Base-by-base conservation (phyloP, 768 basidiomycete genomes). In the Kwoniella mangroviensis region DNA sequence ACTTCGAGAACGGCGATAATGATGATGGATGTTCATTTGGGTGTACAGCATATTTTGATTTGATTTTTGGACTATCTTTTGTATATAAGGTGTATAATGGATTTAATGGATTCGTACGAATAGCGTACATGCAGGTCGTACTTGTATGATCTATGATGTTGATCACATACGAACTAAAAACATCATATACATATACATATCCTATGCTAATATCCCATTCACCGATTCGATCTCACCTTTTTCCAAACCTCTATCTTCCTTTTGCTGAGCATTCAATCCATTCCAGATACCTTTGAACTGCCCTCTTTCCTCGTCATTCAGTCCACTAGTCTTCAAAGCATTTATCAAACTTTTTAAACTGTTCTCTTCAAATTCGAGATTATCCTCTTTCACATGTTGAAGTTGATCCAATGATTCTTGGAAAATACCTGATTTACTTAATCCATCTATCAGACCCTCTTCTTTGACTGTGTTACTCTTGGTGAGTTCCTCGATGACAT, bases 1-100 rank as follows among this genome's bases (percentile, higher is more conserved):
- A 73, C 87, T 96, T 54, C 85, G 89, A 66, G 94, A 96, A 84
- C 86, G 88, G 73, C 87, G 92, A 66, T 95, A 67, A 77, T 45
- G 12, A 58, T 7, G 4, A 15, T 10, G 12, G 12, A 12, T 49
- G 19, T 49, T 49, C 45, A 49, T 49, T 49, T 49, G 45, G 45
- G 7, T 17, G 59, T 15, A 17, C 11, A 19, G 45, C 10, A 34
- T 21, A 49, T 45, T 12, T 13, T 6, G 28, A 28, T 5, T 28
- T 28, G 28, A 49, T 49, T 49, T 2, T 17, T 49, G 45, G 45
- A 49, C 45, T 7, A 34, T 34, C 34, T 49, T 49, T 49, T 49
- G 45, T 49, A 49, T 49, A 49, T 49, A 49, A 13, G 45, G 15
- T 13, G 11, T 49, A 49, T 49, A 49, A 49, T 13, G 19, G 45